A percentile compares a stretch with the other conserved stretches of the same genome.
phyloP scores from a whole-genome alignment of 2,329 filamentous ascomycete genomes.

The Chalaropsis ovoidea region DNA sequence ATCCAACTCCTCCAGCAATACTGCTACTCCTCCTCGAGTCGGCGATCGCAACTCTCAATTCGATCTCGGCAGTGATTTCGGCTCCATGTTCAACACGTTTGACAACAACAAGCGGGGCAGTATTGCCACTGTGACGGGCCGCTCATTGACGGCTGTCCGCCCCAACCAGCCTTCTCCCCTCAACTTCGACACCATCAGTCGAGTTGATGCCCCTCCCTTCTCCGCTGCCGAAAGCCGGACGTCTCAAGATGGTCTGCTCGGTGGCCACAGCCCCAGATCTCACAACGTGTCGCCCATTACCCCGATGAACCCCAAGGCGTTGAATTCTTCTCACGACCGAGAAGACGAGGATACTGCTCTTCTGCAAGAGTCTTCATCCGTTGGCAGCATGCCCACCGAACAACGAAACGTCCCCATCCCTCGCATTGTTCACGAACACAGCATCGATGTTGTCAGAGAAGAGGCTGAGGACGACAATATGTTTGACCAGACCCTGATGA shows the following conservation, averaged over 20 bases:
- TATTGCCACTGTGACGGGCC: conserved; percentile 35
- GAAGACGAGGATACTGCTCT: conserved; percentile 47
- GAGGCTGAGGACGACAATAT: conserved; percentile 42
- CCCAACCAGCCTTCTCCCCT: conserved; percentile 38
- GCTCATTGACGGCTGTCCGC: conserved; percentile 41
- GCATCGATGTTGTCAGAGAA: conserved; percentile 4
- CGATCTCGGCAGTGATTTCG: conserved; percentile 49
- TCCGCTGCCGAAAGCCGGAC: conserved; percentile 43
- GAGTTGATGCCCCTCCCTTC: conserved; percentile 32
- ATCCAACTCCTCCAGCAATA: conserved; percentile 46
- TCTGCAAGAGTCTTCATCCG: conserved; percentile 41
- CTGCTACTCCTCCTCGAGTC: conserved; percentile 43
- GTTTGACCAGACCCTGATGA: conserved; percentile 41
- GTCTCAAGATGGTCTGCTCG: conserved; percentile 42
- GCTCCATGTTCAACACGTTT: conserved; percentile 46
- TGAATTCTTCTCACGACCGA: conserved; percentile 34
- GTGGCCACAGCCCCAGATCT: conserved; percentile 26
- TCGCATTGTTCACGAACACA: neutral
- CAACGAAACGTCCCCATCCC: neutral
- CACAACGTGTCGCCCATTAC: conserved; percentile 27
- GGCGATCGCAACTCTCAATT: conserved; percentile 34
- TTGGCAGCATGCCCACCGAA: conserved; percentile 37
- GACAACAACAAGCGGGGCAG: conserved; percentile 39
- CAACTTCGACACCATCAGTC: conserved; percentile 39
- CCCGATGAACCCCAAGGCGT: conserved; percentile 27